Evolutionary conservation across 139 green algal species (phyloP), one percentile per base, ranked within the genome.

Genomic region (Picochlorum costavermella): DNA sequence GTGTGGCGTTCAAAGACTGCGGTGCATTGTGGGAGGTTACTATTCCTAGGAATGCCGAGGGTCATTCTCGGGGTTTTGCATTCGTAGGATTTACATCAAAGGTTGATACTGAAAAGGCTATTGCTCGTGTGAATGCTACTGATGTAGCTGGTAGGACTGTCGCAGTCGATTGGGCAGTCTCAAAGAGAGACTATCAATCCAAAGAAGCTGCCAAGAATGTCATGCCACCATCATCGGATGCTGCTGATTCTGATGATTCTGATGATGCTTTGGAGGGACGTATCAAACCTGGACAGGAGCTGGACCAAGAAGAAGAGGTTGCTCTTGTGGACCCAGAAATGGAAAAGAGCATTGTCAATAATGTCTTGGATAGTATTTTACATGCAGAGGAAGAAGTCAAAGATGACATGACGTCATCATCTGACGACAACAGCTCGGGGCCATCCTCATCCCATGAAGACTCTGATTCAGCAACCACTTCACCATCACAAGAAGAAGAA

Each of bases 111-210:
- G 77, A 88, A 65, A 72, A 72, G 28, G 91, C 79, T n/a, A 88
- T 97, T 25, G 30, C 72, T n/a, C 10, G 71, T 4, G 60, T 86
- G 16, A 98, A 98, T 64, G 86, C 72, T 10, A 75, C 79, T 71
- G 64, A 76, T 30, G 49, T 97, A 29, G 49, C 65, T 16, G 78
- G 80, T 5, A 73, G 92, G 13, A 60, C 70, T 0, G 75, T 98
- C 14, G 90, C 85, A 5, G 88, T 91, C 26, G 92, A 98, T 66
- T 96, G 89, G 88, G 87, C 92, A 31, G 48, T 98, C 25, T 50
- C 76, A 16, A 97, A 96, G 75, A 60, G 50, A 4, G 59, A 86
- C 66, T 95, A 71, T 51, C 40, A 77, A 13, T 4, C n/a, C 14
- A 17, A 58, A 36, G 10, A 63, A 26, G 9, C 4, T 26, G 61